phyloP scores from a whole-genome alignment of 2,329 filamentous ascomycete species.

The Fusarium setosum region DNA sequence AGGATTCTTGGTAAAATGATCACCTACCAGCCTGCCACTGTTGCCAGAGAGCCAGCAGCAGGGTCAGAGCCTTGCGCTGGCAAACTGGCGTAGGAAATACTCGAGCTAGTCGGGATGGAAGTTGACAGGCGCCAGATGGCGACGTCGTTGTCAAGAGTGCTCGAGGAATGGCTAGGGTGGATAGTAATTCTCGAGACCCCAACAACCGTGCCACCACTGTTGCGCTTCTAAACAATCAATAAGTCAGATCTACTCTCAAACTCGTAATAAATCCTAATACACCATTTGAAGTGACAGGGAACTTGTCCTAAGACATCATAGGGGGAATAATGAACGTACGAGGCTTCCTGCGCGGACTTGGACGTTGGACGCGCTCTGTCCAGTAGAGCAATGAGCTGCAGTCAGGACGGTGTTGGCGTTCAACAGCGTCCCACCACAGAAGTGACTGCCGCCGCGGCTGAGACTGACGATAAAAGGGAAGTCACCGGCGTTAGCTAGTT shows the following conservation, averaged over 20 bases:
- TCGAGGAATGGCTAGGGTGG: constrained; percentile 41
- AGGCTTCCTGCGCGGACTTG: constrained; percentile 43
- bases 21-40: constrained; percentile 46
- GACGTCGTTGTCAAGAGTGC: constrained; percentile 41
- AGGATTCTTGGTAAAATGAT: accelerated
- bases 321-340: constrained; percentile 19
- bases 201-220: constrained; percentile 41
- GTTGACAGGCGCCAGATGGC: constrained; percentile 46
- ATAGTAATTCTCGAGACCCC: constrained; percentile 37
- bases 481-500: constrained; percentile 38
- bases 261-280: no score
- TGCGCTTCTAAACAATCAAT: constrained; percentile 29
- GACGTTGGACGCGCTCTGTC: constrained; percentile 24
- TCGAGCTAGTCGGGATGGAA: constrained; percentile 35
- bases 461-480: constrained; percentile 49
- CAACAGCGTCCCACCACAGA: constrained; percentile 45
- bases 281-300: no score
- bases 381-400: constrained; percentile 46
- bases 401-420: constrained; percentile 48
- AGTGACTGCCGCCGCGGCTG: constrained; percentile 20
- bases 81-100: constrained; percentile 41
- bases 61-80: constrained; percentile 42
- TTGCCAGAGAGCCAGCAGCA: constrained; percentile 25
- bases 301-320: no score
- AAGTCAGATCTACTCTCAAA: background rate